These are phyloP conservation scores for Calophaca sinica DNA, from an alignment of 306 rosid species.

Conservation along the genomic window DNA sequence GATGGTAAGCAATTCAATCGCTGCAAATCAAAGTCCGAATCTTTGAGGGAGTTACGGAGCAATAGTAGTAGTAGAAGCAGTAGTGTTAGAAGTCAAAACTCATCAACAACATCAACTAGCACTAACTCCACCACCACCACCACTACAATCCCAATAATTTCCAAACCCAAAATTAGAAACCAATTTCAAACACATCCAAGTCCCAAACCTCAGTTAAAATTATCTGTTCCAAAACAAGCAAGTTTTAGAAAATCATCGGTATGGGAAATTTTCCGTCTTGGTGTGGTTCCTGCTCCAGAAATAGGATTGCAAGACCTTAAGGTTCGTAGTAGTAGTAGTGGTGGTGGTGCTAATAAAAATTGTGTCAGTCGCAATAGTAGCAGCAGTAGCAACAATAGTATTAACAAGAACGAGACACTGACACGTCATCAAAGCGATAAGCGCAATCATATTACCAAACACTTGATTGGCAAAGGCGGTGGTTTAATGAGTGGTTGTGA, in stretches of 20 bases:
- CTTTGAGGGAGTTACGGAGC: conserved; percentile 46
- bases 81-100: conserved; percentile 61
- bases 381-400: conserved; percentile 40
- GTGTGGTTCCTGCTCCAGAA: conserved; percentile 78
- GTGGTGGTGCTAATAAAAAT: conserved; percentile 49
- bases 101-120: conserved; percentile 52
- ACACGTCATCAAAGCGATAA: not conserved
- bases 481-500: conserved; percentile 70
- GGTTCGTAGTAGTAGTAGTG: conserved; percentile 55
- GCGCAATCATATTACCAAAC: conserved; percentile 44
- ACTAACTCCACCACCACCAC: conserved; percentile 42
- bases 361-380: conserved; percentile 58
- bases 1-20: conserved; percentile 12
- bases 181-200: conserved; percentile 81
- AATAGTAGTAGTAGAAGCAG: conserved; percentile 70
- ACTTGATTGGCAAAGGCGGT: conserved; percentile 49
- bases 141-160: conserved; percentile 33
- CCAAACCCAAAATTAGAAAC: conserved; percentile 58
- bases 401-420: not conserved
- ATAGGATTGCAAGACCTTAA: conserved; percentile 70
- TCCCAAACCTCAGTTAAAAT: conserved; percentile 73
- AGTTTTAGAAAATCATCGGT: conserved; percentile 63
- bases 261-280: conserved; percentile 81
- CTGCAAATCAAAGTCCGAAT: conserved; percentile 47
- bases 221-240: conserved; percentile 41